Base-by-base conservation (phyloP, 2,329 filamentous ascomycete genomes). In the Graphiopsis chlorocephala region DNA sequence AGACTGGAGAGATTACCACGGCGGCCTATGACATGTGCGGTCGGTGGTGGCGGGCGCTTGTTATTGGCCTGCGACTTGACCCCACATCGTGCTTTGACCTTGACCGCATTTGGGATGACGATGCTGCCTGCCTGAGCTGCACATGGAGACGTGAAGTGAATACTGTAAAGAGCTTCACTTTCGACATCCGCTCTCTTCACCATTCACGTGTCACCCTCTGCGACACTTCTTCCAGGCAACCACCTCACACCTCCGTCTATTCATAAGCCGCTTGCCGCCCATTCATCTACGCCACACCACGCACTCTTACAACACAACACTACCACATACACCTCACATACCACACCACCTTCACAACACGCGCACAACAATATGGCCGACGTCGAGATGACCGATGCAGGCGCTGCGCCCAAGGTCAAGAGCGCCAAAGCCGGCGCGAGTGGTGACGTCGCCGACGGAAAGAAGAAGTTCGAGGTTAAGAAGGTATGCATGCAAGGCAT, bases 401-500 rank as follows among this genome's bases (percentile, higher is more conserved):
- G 84, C 20, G 59, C 61, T 23, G 81, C 74, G 64, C 76, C 80
- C 63, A 86, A 88, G 79, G 75, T 78, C 52, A 55, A 87, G 86
- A 77, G 81, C 69, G 20, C 68, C 79, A 68, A 83, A 80, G 77
- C 80, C 82, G 23, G 80, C 80, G 20, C 80, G 28, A 91, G 85
- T 66, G 73, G 73, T 66, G 79, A 79, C 52, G 76, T 76, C 50
- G 76, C 73, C 42, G 91, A 94, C 69, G 87, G 82, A 61, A 97
- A 96, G 86, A 96, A 97, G 84, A 90, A 92, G 70, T 99, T 99
- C 71, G 95, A 99, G 78, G 94, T 99, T 68, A 99, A 99, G 83
- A 99, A 99, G 90, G 95, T 96, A 78, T 67, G 78, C 61, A 26
- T 4, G 8, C 26, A 23, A 38, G 10, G 4, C 5, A 15, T 14